phyloP scores from a whole-genome alignment of 2,329 filamentous ascomycete species.

The Scopulariopsis brevicaulis region DNA sequence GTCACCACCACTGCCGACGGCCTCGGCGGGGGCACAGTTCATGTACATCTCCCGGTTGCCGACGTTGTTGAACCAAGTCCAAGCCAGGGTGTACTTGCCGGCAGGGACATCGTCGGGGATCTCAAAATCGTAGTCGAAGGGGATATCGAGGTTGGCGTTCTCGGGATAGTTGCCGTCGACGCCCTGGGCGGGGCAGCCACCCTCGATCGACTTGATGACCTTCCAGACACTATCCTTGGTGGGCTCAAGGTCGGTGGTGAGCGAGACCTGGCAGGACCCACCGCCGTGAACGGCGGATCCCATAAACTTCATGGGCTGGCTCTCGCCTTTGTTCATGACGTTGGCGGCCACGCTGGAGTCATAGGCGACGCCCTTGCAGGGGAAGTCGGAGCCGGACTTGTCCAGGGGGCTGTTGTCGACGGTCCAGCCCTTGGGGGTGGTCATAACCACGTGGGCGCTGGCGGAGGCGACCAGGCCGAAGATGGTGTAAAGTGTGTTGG shows the following conservation, averaged over 20 bases:
- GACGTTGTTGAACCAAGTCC: slow-evolving; percentile 90
- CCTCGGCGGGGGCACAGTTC: slow-evolving; percentile 73
- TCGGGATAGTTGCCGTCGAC: slow-evolving; percentile 44
- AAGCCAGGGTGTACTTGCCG: slow-evolving; percentile 73
- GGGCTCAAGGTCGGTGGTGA: slow-evolving; percentile 68
- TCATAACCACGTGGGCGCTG: slow-evolving; percentile 69
- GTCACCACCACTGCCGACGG: slow-evolving; percentile 42
- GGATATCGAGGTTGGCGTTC: slow-evolving; percentile 27
- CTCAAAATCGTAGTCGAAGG: slow-evolving; percentile 54
- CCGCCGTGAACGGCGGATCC: slow-evolving; percentile 78
- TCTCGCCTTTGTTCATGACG: slow-evolving; percentile 45
- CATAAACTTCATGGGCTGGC: slow-evolving; percentile 44
- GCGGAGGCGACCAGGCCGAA: slow-evolving; percentile 47
- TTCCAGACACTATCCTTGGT: slow-evolving; percentile 63
- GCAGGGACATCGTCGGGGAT: slow-evolving; percentile 61
- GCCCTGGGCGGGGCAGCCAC: slow-evolving; percentile 64
- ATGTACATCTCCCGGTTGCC: slow-evolving; percentile 97
- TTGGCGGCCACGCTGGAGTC: slow-evolving; percentile 27
- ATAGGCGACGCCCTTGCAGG: slow-evolving; percentile 57
- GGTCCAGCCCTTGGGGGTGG: slow-evolving; percentile 51
- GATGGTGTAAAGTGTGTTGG: slow-evolving; percentile 31
- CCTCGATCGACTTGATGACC: slow-evolving; percentile 80
- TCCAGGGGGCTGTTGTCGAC: slow-evolving; percentile 53
- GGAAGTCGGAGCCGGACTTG: slow-evolving; percentile 55
- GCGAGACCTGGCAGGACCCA: slow-evolving; percentile 79